Conservation (phyloP, 805 yeast genomes). For the Nakazawaea laoshanensis region DNA sequence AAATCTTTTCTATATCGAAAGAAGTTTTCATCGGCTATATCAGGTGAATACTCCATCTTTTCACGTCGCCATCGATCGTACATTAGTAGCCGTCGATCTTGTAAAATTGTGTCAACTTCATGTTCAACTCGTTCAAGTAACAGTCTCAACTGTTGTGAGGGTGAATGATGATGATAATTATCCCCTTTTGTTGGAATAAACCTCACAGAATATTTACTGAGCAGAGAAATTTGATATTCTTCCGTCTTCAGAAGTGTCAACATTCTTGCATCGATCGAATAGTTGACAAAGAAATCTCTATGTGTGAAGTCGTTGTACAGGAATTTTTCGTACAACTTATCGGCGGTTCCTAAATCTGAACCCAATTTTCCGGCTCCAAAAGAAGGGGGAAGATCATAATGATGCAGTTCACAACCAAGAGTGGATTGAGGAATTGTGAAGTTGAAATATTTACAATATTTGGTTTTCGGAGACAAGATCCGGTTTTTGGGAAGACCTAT, state of each 20-base stretch:
- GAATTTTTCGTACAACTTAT: constrained; percentile 22
- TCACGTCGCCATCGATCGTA: constrained; percentile 4
- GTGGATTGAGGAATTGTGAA: constrained; percentile 39
- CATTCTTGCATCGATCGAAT: constrained; percentile 5
- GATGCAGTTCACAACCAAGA: constrained; percentile 12
- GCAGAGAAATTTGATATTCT: background rate
- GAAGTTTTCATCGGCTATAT: background rate
- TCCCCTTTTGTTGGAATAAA: constrained; percentile 31
- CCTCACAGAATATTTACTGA: constrained; percentile 11
- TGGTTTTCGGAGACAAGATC: constrained; percentile 36
- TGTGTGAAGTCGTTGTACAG: constrained; percentile 21
- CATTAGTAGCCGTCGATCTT: constrained; percentile 4
- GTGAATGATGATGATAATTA: constrained; percentile 23
- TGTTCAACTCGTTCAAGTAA: background rate
- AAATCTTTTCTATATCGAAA: constrained; percentile 3
- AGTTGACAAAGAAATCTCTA: constrained; percentile 13
- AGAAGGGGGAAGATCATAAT: constrained; percentile 31
- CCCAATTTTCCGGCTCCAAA: constrained; percentile 25
- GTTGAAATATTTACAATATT: constrained; percentile 50
- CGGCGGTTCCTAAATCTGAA: background rate
- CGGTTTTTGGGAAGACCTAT: constrained; percentile 41
- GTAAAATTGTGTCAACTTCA: constrained; percentile 1
- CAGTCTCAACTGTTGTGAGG: constrained; percentile 1
- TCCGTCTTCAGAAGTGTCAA: background rate
- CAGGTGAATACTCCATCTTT: constrained; percentile 1